Evolutionary conservation across 2,329 filamentous ascomycete species (phyloP).

Genomic region (Decorospora gaudefroyi): DNA sequence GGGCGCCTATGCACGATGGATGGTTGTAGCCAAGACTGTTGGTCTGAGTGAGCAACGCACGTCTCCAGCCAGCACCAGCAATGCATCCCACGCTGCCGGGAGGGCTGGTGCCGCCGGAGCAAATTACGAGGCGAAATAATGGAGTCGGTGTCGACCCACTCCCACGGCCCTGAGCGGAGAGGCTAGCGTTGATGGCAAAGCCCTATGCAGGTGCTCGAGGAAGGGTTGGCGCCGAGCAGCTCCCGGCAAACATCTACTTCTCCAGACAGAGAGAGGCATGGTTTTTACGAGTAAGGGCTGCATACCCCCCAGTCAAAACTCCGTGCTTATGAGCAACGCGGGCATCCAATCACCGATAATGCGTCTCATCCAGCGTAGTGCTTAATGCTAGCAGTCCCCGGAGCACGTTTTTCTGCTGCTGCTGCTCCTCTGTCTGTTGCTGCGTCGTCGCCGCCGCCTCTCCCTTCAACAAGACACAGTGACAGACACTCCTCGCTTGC

Average conservation of each 20-base stretch:
- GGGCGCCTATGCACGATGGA: conserved; percentile 24
- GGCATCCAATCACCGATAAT: conserved; percentile 33
- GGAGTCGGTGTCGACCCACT: too few species aligned
- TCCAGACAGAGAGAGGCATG: conserved; percentile 10
- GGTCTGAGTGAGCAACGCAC: conserved; percentile 27
- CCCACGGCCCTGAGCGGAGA: too few species aligned
- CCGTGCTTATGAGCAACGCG: conserved; percentile 25
- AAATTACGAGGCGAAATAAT: too few species aligned
- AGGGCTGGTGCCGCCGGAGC: conserved; percentile 12
- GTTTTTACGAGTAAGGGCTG: conserved; percentile 34
- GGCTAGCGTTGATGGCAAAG: conserved; percentile 6
- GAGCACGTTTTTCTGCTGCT: conserved; percentile 24
- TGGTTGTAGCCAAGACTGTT: conserved; percentile 24
- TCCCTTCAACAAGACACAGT: too few species aligned
- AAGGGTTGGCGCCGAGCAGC: conserved; percentile 7
- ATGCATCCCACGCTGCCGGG: conserved; percentile 25
- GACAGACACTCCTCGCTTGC: conserved; percentile 3
- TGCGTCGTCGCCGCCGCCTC: conserved; percentile 4
- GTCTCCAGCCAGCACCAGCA: too few species aligned
- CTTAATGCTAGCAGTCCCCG: conserved; percentile 42
- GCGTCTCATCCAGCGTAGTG: conserved; percentile 27
- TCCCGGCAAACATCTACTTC: conserved; percentile 28
- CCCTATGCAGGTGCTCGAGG: conserved; percentile 13
- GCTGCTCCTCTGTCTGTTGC: conserved; percentile 26
- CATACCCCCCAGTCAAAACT: conserved; percentile 29